phyloP scores from a whole-genome alignment of 140 eudicot species.

The Stevia rebaudiana region DNA sequence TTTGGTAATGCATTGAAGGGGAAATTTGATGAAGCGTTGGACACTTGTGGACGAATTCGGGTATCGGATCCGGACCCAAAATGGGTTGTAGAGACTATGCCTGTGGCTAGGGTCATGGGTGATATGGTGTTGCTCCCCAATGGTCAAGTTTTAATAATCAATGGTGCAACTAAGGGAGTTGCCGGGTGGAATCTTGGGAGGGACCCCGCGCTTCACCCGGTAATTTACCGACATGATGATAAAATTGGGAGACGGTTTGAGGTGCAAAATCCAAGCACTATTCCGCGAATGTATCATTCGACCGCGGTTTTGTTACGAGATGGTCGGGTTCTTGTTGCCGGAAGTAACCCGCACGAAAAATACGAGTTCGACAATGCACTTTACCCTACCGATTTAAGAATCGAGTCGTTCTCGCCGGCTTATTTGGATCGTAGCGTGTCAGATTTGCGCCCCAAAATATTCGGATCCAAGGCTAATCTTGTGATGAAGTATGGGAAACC shows the following conservation, averaged over 20 bases:
- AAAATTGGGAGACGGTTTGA: conserved; percentile 39
- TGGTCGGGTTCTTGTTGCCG: no score
- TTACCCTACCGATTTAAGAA: conserved; percentile 49
- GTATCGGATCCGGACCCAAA: conserved; percentile 44
- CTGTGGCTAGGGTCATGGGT: conserved; percentile 63
- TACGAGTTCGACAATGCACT: conserved; percentile 36
- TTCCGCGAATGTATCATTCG: conserved; percentile 60
- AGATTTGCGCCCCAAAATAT: conserved; percentile 35
- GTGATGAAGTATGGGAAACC: conserved; percentile 26
- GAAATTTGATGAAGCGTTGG: conserved; percentile 6
- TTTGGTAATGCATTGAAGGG: conserved; percentile 1
- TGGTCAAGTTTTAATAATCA: conserved; percentile 52
- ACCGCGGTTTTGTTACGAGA: conserved; percentile 37
- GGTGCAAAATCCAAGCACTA: conserved; percentile 30
- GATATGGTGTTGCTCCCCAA: conserved; percentile 64
- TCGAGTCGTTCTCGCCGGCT: conserved; percentile 58
- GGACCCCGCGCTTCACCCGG: conserved; percentile 50
- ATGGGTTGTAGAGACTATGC: conserved; percentile 74
- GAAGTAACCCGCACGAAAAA: conserved; percentile 45
- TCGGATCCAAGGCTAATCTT: conserved; percentile 18
- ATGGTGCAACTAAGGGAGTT: conserved; percentile 48
- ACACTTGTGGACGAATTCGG: conserved; percentile 43
- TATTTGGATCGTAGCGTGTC: conserved; percentile 27
- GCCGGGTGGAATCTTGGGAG: conserved; percentile 61
- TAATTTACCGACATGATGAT: conserved; percentile 40